Base-by-base conservation (phyloP, 2,329 filamentous ascomycete genomes). In the Fusarium sp. region DNA sequence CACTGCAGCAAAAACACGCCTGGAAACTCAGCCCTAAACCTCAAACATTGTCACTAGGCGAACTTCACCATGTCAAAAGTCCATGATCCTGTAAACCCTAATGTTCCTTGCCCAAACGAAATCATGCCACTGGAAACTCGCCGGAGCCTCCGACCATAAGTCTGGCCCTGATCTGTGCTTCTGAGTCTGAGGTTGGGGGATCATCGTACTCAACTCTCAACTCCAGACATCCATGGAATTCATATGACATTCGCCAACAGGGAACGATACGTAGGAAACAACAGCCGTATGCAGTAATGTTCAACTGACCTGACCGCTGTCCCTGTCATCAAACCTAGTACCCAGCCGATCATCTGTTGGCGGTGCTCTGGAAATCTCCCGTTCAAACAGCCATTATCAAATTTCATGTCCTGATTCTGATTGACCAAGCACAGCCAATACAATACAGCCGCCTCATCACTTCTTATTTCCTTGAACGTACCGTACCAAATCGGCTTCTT, bases 231-330 rank as follows among this genome's bases (percentile, higher is more conserved):
- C 34, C 34, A 36, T 36, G 34, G 17, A 36, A 10, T 51, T 7
- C 48, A 51, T 66, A 70, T 52, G 67, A 62, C 61, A 50, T 65
- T 65, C 45, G 61, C 59, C 51, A 57, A 39, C 59, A 68, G 65
- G 67, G 72, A 65, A 60, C 20, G 22, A 30, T 30, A 28, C 51
- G 58, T 34, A 30, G 47, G 20, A 56, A 44, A 54, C 28, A 69
- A 62, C 62, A 50, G 15, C 50, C 24, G 15, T 17, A 59, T 54
- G 28, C 62, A 60, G 63, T 57, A 18, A 54, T 50, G 38, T 55
- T 24, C 32, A 72, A 58, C 18, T 65, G 56, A 56, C 66, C 18
- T 65, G 56, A 58, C 66, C 60, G 62, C 60, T 74, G 60, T 66
- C 65, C 58, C 54, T 54, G 44, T 41, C 55, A 50, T 42, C 54